Evolutionary conservation across 2,329 filamentous ascomycete genomes (phyloP).

Genomic region (Aspergillus arachidicola): DNA sequence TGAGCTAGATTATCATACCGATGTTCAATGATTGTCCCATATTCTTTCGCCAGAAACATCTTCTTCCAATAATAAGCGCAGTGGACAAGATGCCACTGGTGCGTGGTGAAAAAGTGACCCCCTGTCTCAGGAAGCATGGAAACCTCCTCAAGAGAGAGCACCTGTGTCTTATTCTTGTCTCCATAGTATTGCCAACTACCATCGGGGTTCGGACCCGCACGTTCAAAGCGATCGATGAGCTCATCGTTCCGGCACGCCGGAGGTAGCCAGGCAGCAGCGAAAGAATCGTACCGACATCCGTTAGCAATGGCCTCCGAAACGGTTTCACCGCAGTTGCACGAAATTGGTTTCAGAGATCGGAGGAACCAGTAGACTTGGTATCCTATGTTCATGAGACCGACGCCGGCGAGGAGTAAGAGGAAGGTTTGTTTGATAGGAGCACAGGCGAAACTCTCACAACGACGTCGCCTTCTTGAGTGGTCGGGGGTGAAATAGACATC

Average conservation of each 20-base stretch:
- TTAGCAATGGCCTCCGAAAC: constrained; percentile 29
- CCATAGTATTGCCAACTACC: constrained; percentile 38
- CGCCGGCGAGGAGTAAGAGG: neutral
- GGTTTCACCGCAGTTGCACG: constrained; percentile 37
- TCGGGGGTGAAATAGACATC: too few species aligned
- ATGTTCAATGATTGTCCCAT: constrained; percentile 25
- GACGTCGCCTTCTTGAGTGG: too few species aligned
- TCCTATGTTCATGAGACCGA: constrained; percentile 3
- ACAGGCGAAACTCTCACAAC: neutral
- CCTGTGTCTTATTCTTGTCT: constrained; percentile 26
- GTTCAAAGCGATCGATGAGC: constrained; percentile 37
- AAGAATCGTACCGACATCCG: constrained; percentile 38
- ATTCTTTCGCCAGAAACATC: constrained; percentile 15
- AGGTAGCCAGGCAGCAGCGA: constrained; percentile 41
- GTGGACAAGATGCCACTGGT: constrained; percentile 36
- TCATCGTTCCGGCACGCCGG: constrained; percentile 37
- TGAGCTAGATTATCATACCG: constrained; percentile 21
- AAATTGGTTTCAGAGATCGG: constrained; percentile 15
- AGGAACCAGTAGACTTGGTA: neutral
- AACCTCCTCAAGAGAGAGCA: constrained; percentile 19
- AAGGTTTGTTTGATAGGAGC: neutral
- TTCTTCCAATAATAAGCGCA: constrained; percentile 41
- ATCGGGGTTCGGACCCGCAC: constrained; percentile 28
- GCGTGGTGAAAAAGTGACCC: constrained; percentile 22
- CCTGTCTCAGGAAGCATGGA: constrained; percentile 22